Conservation (phyloP, 768 basidiomycete genomes). For the Pleurotus sapidus region DNA sequence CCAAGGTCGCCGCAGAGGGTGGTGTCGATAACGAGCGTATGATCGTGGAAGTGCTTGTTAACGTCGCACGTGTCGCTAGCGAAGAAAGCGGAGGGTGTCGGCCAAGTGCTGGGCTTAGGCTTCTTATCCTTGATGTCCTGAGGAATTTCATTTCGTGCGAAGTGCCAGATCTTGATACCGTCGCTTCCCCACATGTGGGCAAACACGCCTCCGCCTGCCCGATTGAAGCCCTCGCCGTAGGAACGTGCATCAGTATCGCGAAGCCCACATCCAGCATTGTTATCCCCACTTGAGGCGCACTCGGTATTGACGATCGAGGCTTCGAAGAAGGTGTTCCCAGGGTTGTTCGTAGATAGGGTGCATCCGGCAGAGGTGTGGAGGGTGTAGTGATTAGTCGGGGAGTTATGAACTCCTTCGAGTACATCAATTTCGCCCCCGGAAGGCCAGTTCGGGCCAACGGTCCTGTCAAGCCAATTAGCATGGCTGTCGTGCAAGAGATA, state of each 20-base stretch:
- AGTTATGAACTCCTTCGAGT: conserved; percentile 67
- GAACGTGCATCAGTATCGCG: conserved; percentile 17
- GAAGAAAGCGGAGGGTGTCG: conserved; percentile 30
- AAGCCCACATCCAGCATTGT: conserved; percentile 30
- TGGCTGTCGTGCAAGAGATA: neutral
- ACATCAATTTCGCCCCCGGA: conserved; percentile 62
- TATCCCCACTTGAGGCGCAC: conserved; percentile 22
- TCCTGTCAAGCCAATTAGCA: conserved; percentile 19
- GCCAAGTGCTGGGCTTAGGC: conserved; percentile 31
- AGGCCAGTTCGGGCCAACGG: conserved; percentile 53
- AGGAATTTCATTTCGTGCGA: conserved; percentile 27
- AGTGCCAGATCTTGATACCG: conserved; percentile 35
- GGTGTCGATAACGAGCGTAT: conserved; percentile 30
- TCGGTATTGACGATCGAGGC: conserved; percentile 10
- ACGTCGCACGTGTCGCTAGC: conserved; percentile 32
- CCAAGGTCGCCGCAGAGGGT: conserved; percentile 17
- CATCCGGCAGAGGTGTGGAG: conserved; percentile 56
- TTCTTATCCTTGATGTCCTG: conserved; percentile 24
- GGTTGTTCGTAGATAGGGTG: conserved; percentile 25
- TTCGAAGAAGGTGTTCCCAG: conserved; percentile 13
- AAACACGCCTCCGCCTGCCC: conserved; percentile 26
- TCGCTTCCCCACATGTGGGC: conserved; percentile 27
- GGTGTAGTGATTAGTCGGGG: conserved; percentile 58
- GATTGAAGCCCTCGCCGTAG: conserved; percentile 22
- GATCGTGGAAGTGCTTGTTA: conserved; percentile 29